Conservation (phyloP, 106 monocot species). For the Acorus gramineus region DNA sequence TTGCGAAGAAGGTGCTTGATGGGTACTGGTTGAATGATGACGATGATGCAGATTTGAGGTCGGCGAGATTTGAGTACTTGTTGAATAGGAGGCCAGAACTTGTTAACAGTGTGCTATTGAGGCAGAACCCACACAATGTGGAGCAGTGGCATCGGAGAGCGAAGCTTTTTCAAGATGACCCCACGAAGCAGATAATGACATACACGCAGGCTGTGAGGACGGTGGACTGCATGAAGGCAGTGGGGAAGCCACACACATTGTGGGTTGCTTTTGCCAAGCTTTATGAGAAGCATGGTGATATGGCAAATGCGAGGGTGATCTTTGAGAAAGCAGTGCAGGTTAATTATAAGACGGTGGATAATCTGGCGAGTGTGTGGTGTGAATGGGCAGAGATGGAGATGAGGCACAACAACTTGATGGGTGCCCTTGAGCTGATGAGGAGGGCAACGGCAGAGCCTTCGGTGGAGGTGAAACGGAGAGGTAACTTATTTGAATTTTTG, state of each 20-base stretch:
- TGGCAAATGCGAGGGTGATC: conserved; percentile 76
- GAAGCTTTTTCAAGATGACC: conserved; percentile 85
- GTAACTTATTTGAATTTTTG: conserved; percentile 18
- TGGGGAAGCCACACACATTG: conserved; percentile 92
- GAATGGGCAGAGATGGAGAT: conserved; percentile 99
- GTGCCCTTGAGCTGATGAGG: conserved; percentile 72
- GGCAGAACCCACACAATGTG: conserved; percentile 98
- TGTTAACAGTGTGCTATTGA: conserved; percentile 75
- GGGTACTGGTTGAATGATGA: conserved; percentile 94
- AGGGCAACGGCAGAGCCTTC: conserved; percentile 85
- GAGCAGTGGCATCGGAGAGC: conserved; percentile 91
- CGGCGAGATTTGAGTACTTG: conserved; percentile 71
- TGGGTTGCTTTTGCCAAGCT: conserved; percentile 89
- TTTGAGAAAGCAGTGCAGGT: conserved; percentile 95
- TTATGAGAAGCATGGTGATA: conserved; percentile 85
- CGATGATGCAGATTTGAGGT: conserved; percentile 75
- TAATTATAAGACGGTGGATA: conserved; percentile 70
- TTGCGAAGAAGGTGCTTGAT: conserved; percentile 49
- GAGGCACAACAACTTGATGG: conserved; percentile 79
- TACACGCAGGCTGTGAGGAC: conserved; percentile 93
- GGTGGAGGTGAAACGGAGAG: conserved; percentile 90
- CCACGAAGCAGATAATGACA: conserved; percentile 71
- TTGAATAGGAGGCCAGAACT: conserved; percentile 78
- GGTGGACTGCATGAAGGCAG: conserved; percentile 91
- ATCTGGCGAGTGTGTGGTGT: conserved; percentile 92